These are phyloP conservation scores for Plenodomus biglobosus DNA, from an alignment of 2,329 filamentous ascomycete genomes.

Conservation along the genomic window DNA sequence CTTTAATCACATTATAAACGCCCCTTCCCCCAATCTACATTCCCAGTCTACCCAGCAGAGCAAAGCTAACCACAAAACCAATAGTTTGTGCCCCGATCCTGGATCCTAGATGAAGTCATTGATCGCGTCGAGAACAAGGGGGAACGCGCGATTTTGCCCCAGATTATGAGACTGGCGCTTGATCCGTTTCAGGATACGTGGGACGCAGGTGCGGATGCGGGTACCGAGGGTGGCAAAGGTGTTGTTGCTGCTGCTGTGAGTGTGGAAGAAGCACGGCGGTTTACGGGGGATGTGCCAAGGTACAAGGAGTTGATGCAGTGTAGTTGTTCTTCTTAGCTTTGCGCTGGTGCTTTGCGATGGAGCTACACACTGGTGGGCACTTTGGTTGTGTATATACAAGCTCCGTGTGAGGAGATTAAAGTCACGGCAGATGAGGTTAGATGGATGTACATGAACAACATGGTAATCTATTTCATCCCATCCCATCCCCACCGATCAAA, in stretches of 20 bases:
- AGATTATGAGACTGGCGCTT: slow-evolving; percentile 79
- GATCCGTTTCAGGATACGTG: slow-evolving; percentile 82
- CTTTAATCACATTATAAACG: too few relatives aligned
- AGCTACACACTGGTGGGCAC: slow-evolving; percentile 2
- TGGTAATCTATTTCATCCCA: too few relatives aligned
- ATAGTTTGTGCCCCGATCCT: slow-evolving; percentile 80
- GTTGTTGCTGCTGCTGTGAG: too few relatives aligned
- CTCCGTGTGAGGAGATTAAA: too few relatives aligned
- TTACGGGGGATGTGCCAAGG: slow-evolving; percentile 81
- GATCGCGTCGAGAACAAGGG: slow-evolving; percentile 80
- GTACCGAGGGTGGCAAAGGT: not conserved
- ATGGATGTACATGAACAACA: too few relatives aligned
- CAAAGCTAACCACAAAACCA: not conserved
- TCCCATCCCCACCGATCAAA: too few relatives aligned
- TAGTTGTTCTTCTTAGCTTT: slow-evolving; percentile 80
- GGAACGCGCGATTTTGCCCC: slow-evolving; percentile 75
- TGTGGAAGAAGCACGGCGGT: slow-evolving; percentile 76
- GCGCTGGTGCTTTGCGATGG: too few relatives aligned
- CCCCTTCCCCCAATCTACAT: too few relatives aligned
- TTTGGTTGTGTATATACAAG: too few relatives aligned
- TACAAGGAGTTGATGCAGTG: slow-evolving; percentile 83
- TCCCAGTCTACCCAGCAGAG: not conserved
- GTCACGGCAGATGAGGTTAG: too few relatives aligned
- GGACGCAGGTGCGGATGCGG: slow-evolving; percentile 57
- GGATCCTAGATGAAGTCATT: slow-evolving; percentile 93